A percentile compares a stretch with the other conserved stretches of the same genome.
Evolutionary conservation across 495 filamentous ascomycete genomes (phyloP).

Genomic region (Evansstolkia leycettana): DNA sequence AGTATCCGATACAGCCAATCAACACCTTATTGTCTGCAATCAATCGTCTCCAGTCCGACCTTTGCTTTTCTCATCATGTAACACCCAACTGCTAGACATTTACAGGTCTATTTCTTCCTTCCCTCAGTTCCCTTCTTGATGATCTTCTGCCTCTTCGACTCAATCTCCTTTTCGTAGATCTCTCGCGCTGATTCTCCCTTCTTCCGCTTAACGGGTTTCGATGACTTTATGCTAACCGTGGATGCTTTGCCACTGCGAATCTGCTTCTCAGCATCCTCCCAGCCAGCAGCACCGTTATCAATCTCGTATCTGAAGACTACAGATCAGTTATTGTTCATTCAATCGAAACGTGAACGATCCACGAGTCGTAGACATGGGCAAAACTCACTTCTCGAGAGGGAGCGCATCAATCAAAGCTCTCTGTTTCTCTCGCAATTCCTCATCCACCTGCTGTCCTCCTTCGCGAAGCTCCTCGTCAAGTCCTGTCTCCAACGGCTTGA

Average conservation of each 20-base stretch:
- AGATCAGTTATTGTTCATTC: slow-evolving; percentile 35
- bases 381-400: slow-evolving; percentile 78
- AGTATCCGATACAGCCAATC: too few relatives aligned
- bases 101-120: slow-evolving; percentile 12
- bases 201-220: slow-evolving; percentile 64
- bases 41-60: too few relatives aligned
- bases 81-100: too few relatives aligned
- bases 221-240: slow-evolving; percentile 72
- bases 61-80: not conserved
- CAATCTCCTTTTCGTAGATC: slow-evolving; percentile 33
- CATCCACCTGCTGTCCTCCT: slow-evolving; percentile 63
- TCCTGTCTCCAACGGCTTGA: slow-evolving; percentile 54
- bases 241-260: slow-evolving; percentile 48
- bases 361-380: too few relatives aligned
- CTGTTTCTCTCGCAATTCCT: slow-evolving; percentile 61
- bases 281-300: slow-evolving; percentile 53
- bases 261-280: slow-evolving; percentile 76
- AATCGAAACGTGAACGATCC: too few relatives aligned
- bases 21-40: too few relatives aligned
- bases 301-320: slow-evolving; percentile 61
- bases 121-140: slow-evolving; percentile 44
- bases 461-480: slow-evolving; percentile 81
- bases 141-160: slow-evolving; percentile 36
- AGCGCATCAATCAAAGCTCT: slow-evolving; percentile 78
- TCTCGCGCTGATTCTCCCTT: slow-evolving; percentile 51